A percentile compares a stretch with the other conserved stretches of the same genome.
These are phyloP conservation scores for Suillus ampliporus DNA, from an alignment of 768 basidiomycete genomes.

Conservation along the genomic window DNA sequence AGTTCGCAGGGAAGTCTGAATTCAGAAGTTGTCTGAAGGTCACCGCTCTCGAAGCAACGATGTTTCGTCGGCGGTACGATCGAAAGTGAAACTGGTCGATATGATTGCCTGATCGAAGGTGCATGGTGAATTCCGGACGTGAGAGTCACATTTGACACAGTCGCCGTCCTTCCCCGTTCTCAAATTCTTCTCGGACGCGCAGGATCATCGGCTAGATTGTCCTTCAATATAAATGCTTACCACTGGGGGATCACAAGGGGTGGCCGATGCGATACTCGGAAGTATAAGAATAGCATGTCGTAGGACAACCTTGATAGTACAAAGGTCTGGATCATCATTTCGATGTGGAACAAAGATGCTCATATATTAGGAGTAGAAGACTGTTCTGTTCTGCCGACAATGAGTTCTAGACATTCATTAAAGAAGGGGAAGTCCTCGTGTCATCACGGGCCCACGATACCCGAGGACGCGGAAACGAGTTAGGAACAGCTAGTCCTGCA, in stretches of 20 bases:
- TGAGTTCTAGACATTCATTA: not conserved
- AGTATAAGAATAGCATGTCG: not conserved
- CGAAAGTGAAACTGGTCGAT: not conserved
- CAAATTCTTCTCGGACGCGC: not conserved
- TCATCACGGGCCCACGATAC: not conserved
- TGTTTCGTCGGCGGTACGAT: not conserved
- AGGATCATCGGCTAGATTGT: not conserved
- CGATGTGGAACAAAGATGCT: not conserved
- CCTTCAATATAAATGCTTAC: not conserved
- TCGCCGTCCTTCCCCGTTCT: conserved; percentile 2
- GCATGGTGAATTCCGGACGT: not conserved
- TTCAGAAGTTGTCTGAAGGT: not conserved
- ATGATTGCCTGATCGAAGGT: not conserved
- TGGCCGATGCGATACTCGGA: not conserved
- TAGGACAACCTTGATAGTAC: not conserved
- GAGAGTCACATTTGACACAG: not conserved
- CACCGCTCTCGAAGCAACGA: conserved; percentile 2
- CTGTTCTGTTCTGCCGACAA: not conserved
- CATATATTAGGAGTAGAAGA: not conserved
- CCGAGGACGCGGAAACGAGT: conserved; percentile 1
- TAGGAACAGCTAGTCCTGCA: not conserved
- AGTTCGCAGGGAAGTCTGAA: not conserved
- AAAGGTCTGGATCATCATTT: not conserved
- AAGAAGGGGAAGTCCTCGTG: not conserved
- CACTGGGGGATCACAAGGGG: not conserved